Base-by-base conservation (phyloP, 345 rosid genomes). In the Citrus maxima region DNA sequence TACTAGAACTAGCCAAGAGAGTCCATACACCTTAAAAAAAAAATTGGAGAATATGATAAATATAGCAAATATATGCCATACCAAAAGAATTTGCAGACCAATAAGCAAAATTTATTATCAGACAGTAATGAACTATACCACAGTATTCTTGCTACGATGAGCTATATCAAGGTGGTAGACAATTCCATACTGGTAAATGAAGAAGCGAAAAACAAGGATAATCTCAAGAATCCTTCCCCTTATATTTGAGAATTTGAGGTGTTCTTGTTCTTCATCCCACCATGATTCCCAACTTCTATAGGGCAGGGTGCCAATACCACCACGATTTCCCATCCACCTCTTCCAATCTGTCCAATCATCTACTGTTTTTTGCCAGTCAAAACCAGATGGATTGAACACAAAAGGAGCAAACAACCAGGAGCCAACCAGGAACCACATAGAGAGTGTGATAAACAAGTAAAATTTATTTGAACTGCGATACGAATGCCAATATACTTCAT, bases 301-400 rank as follows among this genome's bases (percentile, higher is more conserved):
- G 14, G 78, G 64, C 7, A 66, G 83, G 35, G 93, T 94, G 73
- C 98, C 97, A 27, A 94, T 94, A 70, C 99, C 93, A 76, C 99
- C 98, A 0, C 93, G 93, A 84, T 93, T 96, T 24, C 98, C 97
- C 98, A 94, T 94, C 98, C 99, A 94, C 73, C 98, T 79, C 82
- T 91, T 96, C 99, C 99, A 96, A 80, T 96, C 94, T 22, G 97
- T 91, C 99, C 99, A 90, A 80, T 96, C 98, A 72, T 94, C 98
- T 80, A 89, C 93, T 0, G 97, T 93, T 84, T 96, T 96, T 75
- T 96, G 98, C 99, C 99, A 88, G 77, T 96, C 99, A 79, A 96
- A 96, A 51, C 98, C 97, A 74, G 99, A 90, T 38, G 99, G 98
- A 77, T 96, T 96, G 85, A 96, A 96, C 79, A 93, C 84, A 80